Conservation (phyloP, 495 filamentous ascomycete genomes). For the Xanthoparmelia taractica region DNA sequence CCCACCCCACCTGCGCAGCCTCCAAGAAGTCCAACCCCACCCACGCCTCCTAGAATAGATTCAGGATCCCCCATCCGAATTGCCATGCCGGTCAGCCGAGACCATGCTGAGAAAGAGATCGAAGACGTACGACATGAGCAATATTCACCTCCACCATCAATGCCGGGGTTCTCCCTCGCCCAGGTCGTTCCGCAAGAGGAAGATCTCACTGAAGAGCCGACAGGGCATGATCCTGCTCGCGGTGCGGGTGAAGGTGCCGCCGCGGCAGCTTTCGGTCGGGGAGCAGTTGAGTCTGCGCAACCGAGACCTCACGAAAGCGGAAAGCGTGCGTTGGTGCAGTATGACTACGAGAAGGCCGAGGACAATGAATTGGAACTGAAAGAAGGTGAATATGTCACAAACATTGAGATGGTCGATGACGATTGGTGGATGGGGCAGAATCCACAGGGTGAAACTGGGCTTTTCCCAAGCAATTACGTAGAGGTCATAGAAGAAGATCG, state of each 20-base stretch:
- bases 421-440: constrained; percentile 99
- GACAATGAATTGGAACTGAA: constrained; percentile 88
- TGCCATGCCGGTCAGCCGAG: constrained; percentile 74
- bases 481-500: constrained; percentile 59
- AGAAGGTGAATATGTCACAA: constrained; percentile 87
- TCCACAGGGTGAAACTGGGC: constrained; percentile 64
- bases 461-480: constrained; percentile 97
- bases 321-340: constrained; percentile 71
- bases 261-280: constrained; percentile 35
- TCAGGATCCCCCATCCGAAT: constrained; percentile 71
- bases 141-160: constrained; percentile 39
- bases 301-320: constrained; percentile 36
- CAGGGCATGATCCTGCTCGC: constrained; percentile 55
- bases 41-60: constrained; percentile 44
- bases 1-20: constrained; percentile 49
- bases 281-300: constrained; percentile 28
- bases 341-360: constrained; percentile 95
- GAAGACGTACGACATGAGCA: constrained; percentile 46
- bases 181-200: constrained; percentile 53
- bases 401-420: constrained; percentile 93
- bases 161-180: constrained; percentile 52
- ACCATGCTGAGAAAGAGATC: constrained; percentile 45
- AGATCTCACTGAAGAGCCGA: constrained; percentile 55
- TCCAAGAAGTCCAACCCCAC: constrained; percentile 54
- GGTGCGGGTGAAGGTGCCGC: constrained; percentile 48